Conservation (phyloP, 1,284 basidiomycete genomes). For the Gymnopus androsaceus region DNA sequence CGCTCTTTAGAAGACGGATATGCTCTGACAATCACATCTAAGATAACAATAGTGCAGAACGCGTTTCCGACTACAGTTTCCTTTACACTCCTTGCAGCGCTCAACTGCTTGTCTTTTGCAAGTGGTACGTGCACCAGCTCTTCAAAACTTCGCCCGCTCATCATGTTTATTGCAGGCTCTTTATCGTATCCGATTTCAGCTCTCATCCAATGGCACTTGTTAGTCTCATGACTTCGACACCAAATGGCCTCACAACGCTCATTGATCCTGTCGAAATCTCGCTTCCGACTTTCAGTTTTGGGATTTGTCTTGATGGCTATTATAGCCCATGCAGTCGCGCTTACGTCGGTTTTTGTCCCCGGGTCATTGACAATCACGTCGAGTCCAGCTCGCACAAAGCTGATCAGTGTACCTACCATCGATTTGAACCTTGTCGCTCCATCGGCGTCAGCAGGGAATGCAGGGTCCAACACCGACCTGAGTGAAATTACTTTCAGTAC, state of each 20-base stretch:
- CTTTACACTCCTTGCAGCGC: background rate
- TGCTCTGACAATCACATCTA: background rate
- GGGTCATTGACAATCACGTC: background rate
- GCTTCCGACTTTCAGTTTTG: background rate
- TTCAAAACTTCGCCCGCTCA: background rate
- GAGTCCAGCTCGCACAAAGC: background rate
- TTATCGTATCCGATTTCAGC: background rate
- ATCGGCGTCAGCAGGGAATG: background rate
- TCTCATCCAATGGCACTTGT: background rate
- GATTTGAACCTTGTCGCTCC: background rate
- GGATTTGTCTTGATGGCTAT: background rate
- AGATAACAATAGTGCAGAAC: background rate
- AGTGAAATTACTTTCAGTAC: background rate
- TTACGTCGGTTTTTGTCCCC: background rate
- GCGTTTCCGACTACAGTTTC: background rate
- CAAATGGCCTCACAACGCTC: background rate
- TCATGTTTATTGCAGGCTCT: background rate
- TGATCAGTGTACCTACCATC: background rate
- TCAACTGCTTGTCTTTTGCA: background rate
- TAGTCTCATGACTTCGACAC: background rate
- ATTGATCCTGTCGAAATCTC: background rate
- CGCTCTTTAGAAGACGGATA: background rate
- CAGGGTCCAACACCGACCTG: background rate
- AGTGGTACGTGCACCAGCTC: background rate
- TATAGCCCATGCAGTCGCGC: background rate